Percentiles rank a stretch among this genome's conserved stretches.
Evolutionary conservation across 495 filamentous ascomycete genomes (phyloP).

Genomic region (Lentithecium fluviatile): DNA sequence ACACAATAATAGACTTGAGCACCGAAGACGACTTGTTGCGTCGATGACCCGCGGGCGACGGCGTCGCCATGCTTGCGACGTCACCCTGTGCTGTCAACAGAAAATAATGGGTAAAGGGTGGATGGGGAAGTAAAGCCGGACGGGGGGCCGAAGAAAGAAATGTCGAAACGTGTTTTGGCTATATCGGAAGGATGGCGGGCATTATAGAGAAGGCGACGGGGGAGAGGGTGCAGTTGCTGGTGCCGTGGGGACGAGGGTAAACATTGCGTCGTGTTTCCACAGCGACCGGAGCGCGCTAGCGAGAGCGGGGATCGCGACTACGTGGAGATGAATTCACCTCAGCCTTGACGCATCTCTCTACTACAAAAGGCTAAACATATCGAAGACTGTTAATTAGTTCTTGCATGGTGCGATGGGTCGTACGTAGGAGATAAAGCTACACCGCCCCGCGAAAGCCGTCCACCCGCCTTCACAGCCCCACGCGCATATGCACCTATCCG

Average conservation of each 20-base stretch:
- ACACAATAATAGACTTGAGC: conserved; percentile 57
- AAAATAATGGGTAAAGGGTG: not conserved
- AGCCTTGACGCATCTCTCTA: no score
- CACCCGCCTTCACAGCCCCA: no score
- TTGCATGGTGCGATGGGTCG: no score
- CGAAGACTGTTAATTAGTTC: no score
- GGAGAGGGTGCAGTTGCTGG: conserved; percentile 7
- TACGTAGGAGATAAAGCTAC: no score
- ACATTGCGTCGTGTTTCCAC: conserved; percentile 11
- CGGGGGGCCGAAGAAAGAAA: conserved; percentile 19
- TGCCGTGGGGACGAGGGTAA: conserved; percentile 5
- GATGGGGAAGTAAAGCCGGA: conserved; percentile 7
- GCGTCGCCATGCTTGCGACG: conserved; percentile 18
- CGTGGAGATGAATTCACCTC: no score
- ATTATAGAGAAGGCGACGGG: conserved; percentile 18
- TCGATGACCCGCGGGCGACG: conserved; percentile 26
- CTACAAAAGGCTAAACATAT: no score
- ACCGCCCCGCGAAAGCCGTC: no score
- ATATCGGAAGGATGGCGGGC: conserved; percentile 22
- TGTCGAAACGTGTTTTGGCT: conserved; percentile 21
- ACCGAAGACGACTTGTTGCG: conserved; percentile 56
- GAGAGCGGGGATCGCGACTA: not conserved
- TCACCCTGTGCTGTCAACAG: not conserved
- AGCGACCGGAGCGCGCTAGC: conserved; percentile 18
- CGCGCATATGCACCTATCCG: no score